These are phyloP conservation scores for Anisodus acutangulus DNA, from an alignment of 257 asterid genomes.

Conservation along the genomic window DNA sequence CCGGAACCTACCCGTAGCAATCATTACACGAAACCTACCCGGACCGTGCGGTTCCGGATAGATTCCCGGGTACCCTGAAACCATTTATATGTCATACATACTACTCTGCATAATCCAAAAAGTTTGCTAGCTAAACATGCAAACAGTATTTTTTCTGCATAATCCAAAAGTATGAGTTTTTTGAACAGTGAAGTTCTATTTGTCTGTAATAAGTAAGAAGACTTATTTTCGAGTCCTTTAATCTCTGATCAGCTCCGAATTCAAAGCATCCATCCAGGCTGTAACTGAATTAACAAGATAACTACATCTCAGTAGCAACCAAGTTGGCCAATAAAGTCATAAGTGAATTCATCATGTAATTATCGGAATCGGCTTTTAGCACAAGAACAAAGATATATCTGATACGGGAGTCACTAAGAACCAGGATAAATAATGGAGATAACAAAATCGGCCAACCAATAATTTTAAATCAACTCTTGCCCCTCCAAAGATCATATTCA, in stretches of 20 bases:
- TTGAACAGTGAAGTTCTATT: not conserved
- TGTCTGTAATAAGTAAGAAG: not conserved
- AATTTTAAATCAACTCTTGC: not conserved
- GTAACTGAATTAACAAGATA: not conserved
- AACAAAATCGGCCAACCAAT: not conserved
- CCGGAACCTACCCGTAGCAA: no score
- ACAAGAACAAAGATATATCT: no score
- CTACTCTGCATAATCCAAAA: not conserved
- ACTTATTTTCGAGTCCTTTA: no score
- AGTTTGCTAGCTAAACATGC: no score
- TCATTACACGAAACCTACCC: no score
- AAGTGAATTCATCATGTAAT: not conserved
- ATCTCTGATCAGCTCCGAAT: not conserved
- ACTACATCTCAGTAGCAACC: not conserved
- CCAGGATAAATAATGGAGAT: not conserved
- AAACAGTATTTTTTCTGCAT: no score
- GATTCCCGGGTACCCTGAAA: no score
- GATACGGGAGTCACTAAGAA: not conserved
- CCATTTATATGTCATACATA: not conserved
- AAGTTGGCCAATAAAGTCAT: not conserved
- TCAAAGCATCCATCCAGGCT: conserved; percentile 41
- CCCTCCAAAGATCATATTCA: not conserved
- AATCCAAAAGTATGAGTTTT: not conserved
- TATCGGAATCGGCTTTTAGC: no score
- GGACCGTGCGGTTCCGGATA: no score